A percentile compares a stretch with the other conserved stretches of the same genome.
These are phyloP conservation scores for Sugiyamaella americana DNA, from an alignment of 805 yeast species.

Conservation along the genomic window DNA sequence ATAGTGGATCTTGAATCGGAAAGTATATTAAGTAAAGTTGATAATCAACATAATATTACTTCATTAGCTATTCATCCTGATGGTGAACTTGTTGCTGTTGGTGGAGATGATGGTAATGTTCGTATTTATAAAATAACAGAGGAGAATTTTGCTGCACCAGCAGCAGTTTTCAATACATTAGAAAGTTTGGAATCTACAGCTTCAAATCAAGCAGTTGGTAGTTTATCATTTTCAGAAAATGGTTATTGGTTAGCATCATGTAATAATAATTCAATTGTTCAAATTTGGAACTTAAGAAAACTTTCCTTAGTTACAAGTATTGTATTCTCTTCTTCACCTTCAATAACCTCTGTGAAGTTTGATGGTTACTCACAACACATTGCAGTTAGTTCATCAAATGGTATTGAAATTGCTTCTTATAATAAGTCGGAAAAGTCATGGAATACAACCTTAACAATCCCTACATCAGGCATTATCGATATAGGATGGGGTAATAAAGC, in stretches of 20 bases:
- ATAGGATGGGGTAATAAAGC: conserved; percentile 19
- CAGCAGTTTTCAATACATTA: conserved; percentile 30
- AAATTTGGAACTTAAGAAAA: conserved; percentile 48
- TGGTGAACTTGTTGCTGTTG: conserved; percentile 42
- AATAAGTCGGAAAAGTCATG: conserved; percentile 38
- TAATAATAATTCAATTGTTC: conserved; percentile 25
- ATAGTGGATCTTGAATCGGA: conserved; percentile 12
- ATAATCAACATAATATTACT: conserved; percentile 11
- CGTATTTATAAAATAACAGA: conserved; percentile 36
- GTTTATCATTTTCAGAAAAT: conserved; percentile 50
- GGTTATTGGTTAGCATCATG: conserved; percentile 55
- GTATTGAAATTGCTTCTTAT: conserved; percentile 34
- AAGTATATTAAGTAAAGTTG: conserved; percentile 11
- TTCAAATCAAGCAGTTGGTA: conserved; percentile 27
- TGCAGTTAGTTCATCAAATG: conserved; percentile 17
- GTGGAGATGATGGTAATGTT: conserved; percentile 30
- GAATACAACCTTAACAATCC: conserved; percentile 17
- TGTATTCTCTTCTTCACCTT: conserved; percentile 3
- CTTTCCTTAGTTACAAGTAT: conserved; percentile 13
- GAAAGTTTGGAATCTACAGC: background rate
- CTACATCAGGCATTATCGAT: conserved; percentile 6
- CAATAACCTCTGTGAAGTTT: conserved; percentile 17
- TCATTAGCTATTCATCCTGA: conserved; percentile 40
- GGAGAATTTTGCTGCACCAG: conserved; percentile 28
- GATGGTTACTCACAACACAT: conserved; percentile 29